Base-by-base conservation (phyloP, 2,329 filamentous ascomycete genomes). In the Fusarium denticulatum region DNA sequence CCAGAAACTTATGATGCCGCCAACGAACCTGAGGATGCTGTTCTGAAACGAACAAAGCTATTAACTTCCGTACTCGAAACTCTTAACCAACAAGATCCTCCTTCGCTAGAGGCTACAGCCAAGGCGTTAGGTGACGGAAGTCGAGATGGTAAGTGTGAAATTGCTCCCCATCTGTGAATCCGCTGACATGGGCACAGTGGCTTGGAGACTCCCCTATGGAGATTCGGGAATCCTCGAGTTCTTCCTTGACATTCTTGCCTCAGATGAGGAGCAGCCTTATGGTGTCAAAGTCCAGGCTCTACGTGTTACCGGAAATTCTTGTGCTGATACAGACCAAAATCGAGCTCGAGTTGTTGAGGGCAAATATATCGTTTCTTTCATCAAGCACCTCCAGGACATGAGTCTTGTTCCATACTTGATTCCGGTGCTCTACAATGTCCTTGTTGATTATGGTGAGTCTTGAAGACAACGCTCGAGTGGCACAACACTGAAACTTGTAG, bases 251-350 rank as follows among this genome's bases (percentile, higher is more conserved):
- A 74, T 88, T 18, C 77, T 90, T 14, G 80, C 81, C 10, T 64
- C 69, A 3, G 77, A 79, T 1, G 79, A 83, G 8, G 80, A 78
- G 4, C 71, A 87, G 40, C 80, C 80, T 15, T 81, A 83, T 37
- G 76, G 82, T 3, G 81, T 91, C n/a, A 84, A 85, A 49, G 82
- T 88, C 13, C 89, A 91, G 62, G 80, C 86, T 13, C 81, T 92
- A 22, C 87, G 90, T 30, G 79, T 91, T 26, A 83, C 90, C 22
- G 90, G 90, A 20, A 92, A 92, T 77, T 88, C 88, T 15, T 91
- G 88, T 70, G 90, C 90, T 26, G 90, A 92, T 72, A 88, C 87
- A 72, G 89, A 92, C 76, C 86, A 88, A 67, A 92, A 92, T 74
- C 85, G 90, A 64, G 87, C 84, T 12, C 85, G 86, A 1, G 84